A percentile compares a stretch with the other conserved stretches of the same genome.
Evolutionary conservation across 2,329 filamentous ascomycete species (phyloP).

Genomic region (Colletotrichum sp.): DNA sequence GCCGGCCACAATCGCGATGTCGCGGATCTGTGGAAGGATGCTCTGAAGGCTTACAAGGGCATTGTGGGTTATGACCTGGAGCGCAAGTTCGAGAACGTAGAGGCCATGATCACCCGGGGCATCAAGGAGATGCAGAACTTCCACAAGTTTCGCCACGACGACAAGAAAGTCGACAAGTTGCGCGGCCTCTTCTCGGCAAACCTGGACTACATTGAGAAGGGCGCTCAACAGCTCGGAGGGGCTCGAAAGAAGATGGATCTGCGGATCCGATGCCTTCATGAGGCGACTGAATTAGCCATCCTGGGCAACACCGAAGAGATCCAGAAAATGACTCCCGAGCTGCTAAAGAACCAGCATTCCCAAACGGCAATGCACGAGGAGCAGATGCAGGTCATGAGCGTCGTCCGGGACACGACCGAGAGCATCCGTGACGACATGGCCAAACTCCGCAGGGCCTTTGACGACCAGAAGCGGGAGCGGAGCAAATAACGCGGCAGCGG

Average conservation of each 20-base stretch:
- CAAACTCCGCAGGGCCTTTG: constrained; percentile 29
- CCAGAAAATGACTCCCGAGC: constrained; percentile 29
- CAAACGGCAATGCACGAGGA: constrained; percentile 30
- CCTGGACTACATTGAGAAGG: too few relatives aligned
- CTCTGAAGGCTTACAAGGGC: constrained; percentile 34
- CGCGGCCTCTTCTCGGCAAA: too few relatives aligned
- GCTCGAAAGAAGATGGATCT: constrained; percentile 33
- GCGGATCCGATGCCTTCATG: constrained; percentile 30
- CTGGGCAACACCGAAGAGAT: constrained; percentile 36
- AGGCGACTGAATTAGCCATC: constrained; percentile 37
- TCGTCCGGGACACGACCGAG: constrained; percentile 30
- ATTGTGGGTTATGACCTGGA: constrained; percentile 36
- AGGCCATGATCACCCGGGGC: constrained; percentile 26
- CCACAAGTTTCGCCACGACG: constrained; percentile 26
- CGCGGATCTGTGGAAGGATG: constrained; percentile 35
- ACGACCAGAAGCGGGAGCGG: constrained; percentile 17
- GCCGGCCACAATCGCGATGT: constrained; percentile 32
- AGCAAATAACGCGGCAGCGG: background rate
- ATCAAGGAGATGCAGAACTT: constrained; percentile 35
- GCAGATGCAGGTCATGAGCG: constrained; percentile 28
- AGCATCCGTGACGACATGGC: constrained; percentile 30
- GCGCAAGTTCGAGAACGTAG: constrained; percentile 30
- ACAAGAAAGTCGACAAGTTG: too few relatives aligned
- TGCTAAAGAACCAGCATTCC: constrained; percentile 28
- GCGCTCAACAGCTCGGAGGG: constrained; percentile 25